Evolutionary conservation across 495 filamentous ascomycete genomes (phyloP).

Genomic region (Sordaria brevicollis): DNA sequence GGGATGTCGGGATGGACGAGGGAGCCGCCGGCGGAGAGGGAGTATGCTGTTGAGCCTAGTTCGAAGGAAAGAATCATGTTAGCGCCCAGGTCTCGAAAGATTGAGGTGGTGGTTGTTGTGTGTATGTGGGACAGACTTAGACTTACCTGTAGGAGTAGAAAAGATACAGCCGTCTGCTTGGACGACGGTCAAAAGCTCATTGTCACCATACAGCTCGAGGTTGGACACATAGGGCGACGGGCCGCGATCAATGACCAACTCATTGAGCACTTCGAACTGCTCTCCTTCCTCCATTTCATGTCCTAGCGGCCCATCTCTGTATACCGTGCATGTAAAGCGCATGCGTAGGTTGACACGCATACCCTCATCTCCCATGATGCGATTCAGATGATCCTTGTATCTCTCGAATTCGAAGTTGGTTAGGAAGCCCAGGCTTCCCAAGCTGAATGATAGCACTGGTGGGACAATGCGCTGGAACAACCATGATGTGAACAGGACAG

Average conservation of each 20-base stretch:
- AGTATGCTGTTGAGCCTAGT: slow-evolving; percentile 82
- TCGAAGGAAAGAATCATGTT: background rate
- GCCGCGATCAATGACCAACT: slow-evolving; percentile 93
- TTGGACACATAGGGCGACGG: slow-evolving; percentile 96
- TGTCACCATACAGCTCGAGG: slow-evolving; percentile 86
- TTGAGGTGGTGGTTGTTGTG: too few species aligned
- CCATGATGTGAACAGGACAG: slow-evolving; percentile 87
- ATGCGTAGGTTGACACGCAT: slow-evolving; percentile 94
- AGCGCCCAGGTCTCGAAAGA: slow-evolving; percentile 3
- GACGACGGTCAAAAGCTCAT: slow-evolving; percentile 84
- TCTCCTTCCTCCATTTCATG: slow-evolving; percentile 60
- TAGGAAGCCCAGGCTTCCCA: slow-evolving; percentile 84
- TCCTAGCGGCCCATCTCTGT: slow-evolving; percentile 43
- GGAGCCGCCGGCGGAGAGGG: slow-evolving; percentile 87
- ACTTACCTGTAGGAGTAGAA: slow-evolving; percentile 77
- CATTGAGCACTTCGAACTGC: slow-evolving; percentile 92
- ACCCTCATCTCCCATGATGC: slow-evolving; percentile 80
- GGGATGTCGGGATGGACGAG: slow-evolving; percentile 96
- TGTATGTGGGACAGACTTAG: background rate
- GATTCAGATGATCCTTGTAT: slow-evolving; percentile 72
- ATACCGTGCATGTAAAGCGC: slow-evolving; percentile 95
- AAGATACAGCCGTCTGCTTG: slow-evolving; percentile 97
- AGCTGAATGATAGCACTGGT: slow-evolving; percentile 76
- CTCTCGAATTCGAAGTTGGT: slow-evolving; percentile 83
- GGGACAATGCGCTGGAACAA: slow-evolving; percentile 89